phyloP scores from a whole-genome alignment of 805 yeast genomes.

The Cyberlindnera samutprakarnensis region DNA sequence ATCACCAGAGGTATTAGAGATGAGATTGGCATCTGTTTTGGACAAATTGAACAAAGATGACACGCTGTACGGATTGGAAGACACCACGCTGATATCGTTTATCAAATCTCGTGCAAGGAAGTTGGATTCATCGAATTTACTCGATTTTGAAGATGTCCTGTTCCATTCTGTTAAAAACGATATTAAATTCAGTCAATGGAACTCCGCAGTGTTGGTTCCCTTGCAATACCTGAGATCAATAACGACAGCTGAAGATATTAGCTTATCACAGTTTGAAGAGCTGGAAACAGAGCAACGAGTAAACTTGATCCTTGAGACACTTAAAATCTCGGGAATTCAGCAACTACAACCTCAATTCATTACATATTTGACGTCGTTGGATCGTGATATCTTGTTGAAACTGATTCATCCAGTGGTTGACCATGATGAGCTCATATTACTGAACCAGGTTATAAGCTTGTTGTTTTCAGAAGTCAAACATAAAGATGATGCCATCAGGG shows the following conservation, averaged over 20 bases:
- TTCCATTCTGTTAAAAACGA: slow-evolving; percentile 12
- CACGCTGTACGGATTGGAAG: too few species aligned
- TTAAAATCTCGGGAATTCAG: not conserved
- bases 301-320: not conserved
- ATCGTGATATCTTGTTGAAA: slow-evolving; percentile 1
- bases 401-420: slow-evolving; percentile 1
- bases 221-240: slow-evolving; percentile 17
- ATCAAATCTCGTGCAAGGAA: slow-evolving; percentile 8
- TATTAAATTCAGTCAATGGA: slow-evolving; percentile 17
- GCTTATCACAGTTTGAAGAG: not conserved
- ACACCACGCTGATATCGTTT: slow-evolving; percentile 4
- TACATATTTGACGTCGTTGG: not conserved
- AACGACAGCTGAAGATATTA: not conserved
- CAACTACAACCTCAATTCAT: not conserved
- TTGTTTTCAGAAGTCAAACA: slow-evolving; percentile 1
- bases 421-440: not conserved
- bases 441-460: slow-evolving; percentile 3
- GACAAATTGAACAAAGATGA: not conserved
- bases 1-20: slow-evolving; percentile 2
- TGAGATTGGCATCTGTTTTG: slow-evolving; percentile 2
- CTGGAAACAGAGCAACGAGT: not conserved
- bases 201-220: slow-evolving; percentile 23
- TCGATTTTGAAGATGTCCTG: slow-evolving; percentile 14
- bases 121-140: not conserved
- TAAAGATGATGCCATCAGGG: slow-evolving; percentile 1